Evolutionary conservation across 1,139 yeast genomes (phyloP), one percentile per base, ranked within the genome.

Genomic region (Pichia cactophila): DNA sequence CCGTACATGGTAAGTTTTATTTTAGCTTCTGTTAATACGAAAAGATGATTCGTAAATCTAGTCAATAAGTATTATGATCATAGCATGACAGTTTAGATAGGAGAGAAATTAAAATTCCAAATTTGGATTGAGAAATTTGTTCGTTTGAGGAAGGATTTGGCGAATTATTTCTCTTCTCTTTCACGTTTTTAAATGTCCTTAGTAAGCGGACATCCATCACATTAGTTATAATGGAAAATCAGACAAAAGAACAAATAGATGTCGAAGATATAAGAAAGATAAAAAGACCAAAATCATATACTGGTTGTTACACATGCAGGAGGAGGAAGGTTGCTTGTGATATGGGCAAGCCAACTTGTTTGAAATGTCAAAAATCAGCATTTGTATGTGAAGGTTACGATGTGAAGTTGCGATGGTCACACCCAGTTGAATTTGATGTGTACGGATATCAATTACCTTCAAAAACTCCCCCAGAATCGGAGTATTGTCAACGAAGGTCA

Each of bases 361-460:
- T 61, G 35, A 67, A 80, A 46, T 81, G 86, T 57, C 69, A 66
- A 50, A 75, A 73, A 56, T 72, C 81, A 2, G 80, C 83, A 1
- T 62, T 84, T 26, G 69, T 72, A 5, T 88, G 96, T 61, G 88
- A 85, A 33, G 96, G 96, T 0, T 88, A 87, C 60, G 87, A 81
- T 52, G 83, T 88, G 54, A 86, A 84, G 55, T 74, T 88, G 29
- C 71, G 89, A 54, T 88, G 96, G 96, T 78, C 85, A 10, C 55
- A 56, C 44, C 65, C 52, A 47, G 46, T 66, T 8, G 51, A 55
- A 42, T 66, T 64, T 48, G 69, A 66, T 43, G 57, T 59, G 16
- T 64, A 60, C 38, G 71, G 69, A 1, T 48, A 51, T 26, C 68
- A 61, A 37, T 45, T 63, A 29, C 63, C 69, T 4, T 62, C 60